These are phyloP conservation scores for Colletotrichum aenigma DNA, from an alignment of 2,329 filamentous ascomycete genomes.

Conservation along the genomic window DNA sequence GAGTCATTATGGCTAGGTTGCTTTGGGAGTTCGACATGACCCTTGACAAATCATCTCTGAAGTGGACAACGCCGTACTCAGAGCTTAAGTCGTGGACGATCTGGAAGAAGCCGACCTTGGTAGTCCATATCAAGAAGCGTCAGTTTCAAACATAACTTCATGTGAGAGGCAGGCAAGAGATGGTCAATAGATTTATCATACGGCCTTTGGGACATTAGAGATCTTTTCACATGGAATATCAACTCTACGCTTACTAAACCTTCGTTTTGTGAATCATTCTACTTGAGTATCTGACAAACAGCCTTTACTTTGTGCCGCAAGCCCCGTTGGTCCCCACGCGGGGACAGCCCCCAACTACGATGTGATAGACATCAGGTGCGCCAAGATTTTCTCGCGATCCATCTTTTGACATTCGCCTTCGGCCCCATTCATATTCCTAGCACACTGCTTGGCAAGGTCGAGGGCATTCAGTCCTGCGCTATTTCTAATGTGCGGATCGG, in stretches of 20 bases:
- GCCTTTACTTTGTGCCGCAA: neutral
- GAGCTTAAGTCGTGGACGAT: conserved; percentile 40
- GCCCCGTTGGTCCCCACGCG: accelerated
- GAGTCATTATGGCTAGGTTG: conserved; percentile 49
- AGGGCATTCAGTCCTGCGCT: neutral
- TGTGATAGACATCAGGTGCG: neutral
- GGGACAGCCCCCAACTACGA: neutral
- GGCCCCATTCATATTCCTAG: neutral
- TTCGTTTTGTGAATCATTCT: neutral
- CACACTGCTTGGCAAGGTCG: neutral
- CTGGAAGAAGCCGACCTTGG: conserved; percentile 34
- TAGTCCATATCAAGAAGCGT: neutral
- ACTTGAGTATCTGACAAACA: accelerated
- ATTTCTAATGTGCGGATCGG: neutral
- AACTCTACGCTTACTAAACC: neutral
- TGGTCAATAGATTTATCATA: neutral
- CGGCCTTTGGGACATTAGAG: neutral
- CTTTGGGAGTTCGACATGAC: conserved; percentile 54
- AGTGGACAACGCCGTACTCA: conserved; percentile 36
- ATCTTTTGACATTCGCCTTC: neutral
- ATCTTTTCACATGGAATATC: neutral
- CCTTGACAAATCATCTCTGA: conserved; percentile 33
- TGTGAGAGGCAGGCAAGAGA: neutral
- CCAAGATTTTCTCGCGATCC: neutral
- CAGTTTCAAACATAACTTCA: neutral